Evolutionary conservation across 352 stramenopile species (phyloP).

Genomic region (Chrysophaeum taylorii): DNA sequence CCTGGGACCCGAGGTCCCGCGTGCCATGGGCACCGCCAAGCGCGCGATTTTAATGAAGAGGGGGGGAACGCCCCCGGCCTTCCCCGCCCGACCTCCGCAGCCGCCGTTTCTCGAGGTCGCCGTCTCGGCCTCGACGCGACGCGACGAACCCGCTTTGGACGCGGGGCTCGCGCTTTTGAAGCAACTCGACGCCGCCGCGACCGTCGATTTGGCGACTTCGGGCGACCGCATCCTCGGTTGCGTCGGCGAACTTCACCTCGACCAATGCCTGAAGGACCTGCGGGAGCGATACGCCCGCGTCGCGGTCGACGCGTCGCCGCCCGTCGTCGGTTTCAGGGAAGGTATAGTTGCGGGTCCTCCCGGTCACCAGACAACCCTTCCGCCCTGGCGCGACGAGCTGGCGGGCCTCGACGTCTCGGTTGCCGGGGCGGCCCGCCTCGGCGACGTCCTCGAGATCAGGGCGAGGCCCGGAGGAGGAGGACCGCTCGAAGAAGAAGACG

Average conservation of each 20-base stretch:
- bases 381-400: neutral
- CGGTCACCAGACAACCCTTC: neutral
- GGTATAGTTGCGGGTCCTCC: neutral
- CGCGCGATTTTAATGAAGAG: neutral
- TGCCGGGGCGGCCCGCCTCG: neutral
- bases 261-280: slow-evolving; percentile 53
- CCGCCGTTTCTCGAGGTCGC: neutral
- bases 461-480: neutral
- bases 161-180: neutral
- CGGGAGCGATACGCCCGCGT: neutral
- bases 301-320: neutral
- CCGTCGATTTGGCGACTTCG: slow-evolving; percentile 25
- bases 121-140: neutral
- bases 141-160: neutral
- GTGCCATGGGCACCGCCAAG: neutral
- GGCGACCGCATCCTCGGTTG: slow-evolving; percentile 50
- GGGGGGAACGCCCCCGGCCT: neutral
- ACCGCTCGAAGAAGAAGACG: too few species aligned
- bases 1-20: neutral
- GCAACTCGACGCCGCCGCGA: neutral
- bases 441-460: neutral
- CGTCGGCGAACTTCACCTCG: slow-evolving; percentile 55
- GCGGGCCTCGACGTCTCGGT: neutral
- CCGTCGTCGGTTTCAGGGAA: slow-evolving; percentile 11
- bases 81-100: neutral